phyloP scores from a whole-genome alignment of 768 basidiomycete genomes.

The Leccinum rimulosum region DNA sequence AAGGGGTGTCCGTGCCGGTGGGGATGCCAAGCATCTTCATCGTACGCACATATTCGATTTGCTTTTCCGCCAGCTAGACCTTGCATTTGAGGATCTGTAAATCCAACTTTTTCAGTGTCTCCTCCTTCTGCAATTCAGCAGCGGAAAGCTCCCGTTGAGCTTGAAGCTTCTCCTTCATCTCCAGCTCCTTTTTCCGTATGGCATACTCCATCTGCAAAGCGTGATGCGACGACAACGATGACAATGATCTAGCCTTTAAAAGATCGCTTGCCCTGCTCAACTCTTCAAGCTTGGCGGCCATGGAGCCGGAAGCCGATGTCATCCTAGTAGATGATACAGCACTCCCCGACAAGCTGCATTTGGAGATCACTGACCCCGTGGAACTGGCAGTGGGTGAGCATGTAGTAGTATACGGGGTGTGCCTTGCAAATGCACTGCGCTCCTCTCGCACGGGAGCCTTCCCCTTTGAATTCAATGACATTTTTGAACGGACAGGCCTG shows the following conservation, averaged over 20 bases:
- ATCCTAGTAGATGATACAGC: neutral
- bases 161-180: neutral
- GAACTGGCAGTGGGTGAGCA: neutral
- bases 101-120: too few relatives aligned
- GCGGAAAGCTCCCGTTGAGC: too few relatives aligned
- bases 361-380: neutral
- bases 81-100: too few relatives aligned
- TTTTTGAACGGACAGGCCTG: neutral
- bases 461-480: neutral
- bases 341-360: neutral
- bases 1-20: too few relatives aligned
- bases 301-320: neutral
- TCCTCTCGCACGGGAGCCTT: neutral
- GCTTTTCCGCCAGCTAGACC: too few relatives aligned
- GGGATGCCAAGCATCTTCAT: too few relatives aligned
- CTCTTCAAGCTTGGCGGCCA: neutral
- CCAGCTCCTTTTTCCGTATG: constrained; percentile 3
- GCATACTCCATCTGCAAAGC: neutral
- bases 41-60: too few relatives aligned
- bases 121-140: too few relatives aligned
- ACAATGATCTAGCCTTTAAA: neutral
- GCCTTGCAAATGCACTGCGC: neutral
- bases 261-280: neutral
- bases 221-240: neutral
- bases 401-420: neutral